These are phyloP conservation scores for Jaapia argillacea DNA, from an alignment of 768 basidiomycete genomes.

Conservation along the genomic window DNA sequence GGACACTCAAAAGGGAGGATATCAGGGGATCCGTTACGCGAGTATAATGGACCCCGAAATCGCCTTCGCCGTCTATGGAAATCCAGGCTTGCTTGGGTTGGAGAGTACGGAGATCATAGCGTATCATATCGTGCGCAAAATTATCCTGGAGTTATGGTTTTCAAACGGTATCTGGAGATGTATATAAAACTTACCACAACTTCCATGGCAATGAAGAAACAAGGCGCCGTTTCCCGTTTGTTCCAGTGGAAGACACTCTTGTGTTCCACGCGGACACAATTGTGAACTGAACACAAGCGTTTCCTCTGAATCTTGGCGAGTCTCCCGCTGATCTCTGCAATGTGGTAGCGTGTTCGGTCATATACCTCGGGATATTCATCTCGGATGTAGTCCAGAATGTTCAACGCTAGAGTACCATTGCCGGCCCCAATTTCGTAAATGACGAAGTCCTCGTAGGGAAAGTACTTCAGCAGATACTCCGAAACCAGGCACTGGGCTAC, in stretches of 20 bases:
- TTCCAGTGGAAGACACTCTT: slow-evolving; percentile 86
- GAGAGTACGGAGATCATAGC: slow-evolving; percentile 75
- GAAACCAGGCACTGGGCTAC: slow-evolving; percentile 83
- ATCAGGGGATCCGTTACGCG: slow-evolving; percentile 82
- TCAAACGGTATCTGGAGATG: not conserved
- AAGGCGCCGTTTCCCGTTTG: slow-evolving; percentile 64
- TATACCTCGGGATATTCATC: slow-evolving; percentile 84
- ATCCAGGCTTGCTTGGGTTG: slow-evolving; percentile 81
- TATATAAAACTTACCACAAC: slow-evolving; percentile 61
- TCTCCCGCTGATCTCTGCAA: slow-evolving; percentile 87
- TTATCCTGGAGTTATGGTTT: slow-evolving; percentile 56
- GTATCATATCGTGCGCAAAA: slow-evolving; percentile 90
- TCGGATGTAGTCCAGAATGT: slow-evolving; percentile 76
- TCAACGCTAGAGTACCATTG: slow-evolving; percentile 88
- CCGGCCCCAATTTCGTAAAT: slow-evolving; percentile 98
- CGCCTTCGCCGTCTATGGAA: slow-evolving; percentile 66
- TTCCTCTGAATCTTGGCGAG: slow-evolving; percentile 64
- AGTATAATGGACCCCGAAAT: slow-evolving; percentile 78
- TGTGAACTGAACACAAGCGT: slow-evolving; percentile 51
- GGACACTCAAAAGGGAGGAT: slow-evolving; percentile 62
- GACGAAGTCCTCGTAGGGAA: slow-evolving; percentile 91
- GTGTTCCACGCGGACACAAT: slow-evolving; percentile 60
- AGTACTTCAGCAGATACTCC: slow-evolving; percentile 90
- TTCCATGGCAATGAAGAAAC: slow-evolving; percentile 92
- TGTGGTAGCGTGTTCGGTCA: slow-evolving; percentile 84